A percentile compares a stretch with the other conserved stretches of the same genome.
phyloP scores from a whole-genome alignment of 108 stramenopile genomes.

The Halocafeteria seosinensis region DNA sequence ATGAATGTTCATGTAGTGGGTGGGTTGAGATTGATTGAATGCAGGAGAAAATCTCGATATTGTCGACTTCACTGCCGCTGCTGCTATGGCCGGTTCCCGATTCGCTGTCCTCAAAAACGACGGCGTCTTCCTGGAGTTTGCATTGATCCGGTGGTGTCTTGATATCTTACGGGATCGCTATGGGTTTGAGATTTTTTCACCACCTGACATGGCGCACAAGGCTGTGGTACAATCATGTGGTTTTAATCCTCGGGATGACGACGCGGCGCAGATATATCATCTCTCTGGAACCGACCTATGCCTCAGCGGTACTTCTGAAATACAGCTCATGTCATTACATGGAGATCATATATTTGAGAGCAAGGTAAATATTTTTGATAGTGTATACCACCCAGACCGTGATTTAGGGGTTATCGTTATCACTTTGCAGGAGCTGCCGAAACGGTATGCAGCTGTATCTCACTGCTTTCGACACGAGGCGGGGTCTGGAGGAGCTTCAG shows the following conservation, averaged over 20 bases:
- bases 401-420: background rate
- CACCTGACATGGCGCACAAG: constrained; percentile 4
- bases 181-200: background rate
- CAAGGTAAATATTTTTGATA: too few species aligned
- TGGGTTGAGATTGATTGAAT: too few species aligned
- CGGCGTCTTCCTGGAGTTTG: constrained; percentile 6
- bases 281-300: constrained; percentile 1
- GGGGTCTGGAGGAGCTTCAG: constrained; percentile 78
- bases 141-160: background rate
- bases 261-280: constrained; percentile 8
- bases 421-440: constrained; percentile 39
- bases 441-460: constrained; percentile 63
- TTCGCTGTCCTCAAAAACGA: constrained; percentile 3
- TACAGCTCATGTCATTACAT: background rate
- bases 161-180: background rate
- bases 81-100: background rate
- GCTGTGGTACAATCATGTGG: constrained; percentile 1
- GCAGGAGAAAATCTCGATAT: constrained; percentile 7
- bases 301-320: constrained; percentile 6
- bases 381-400: background rate
- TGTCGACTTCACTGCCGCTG: constrained; percentile 4
- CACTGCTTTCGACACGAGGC: constrained; percentile 97
- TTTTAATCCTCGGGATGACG: constrained; percentile 13
- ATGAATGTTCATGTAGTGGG: too few species aligned
- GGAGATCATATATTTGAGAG: background rate